Evolutionary conservation across 1,284 basidiomycete genomes (phyloP), one percentile per base, ranked within the genome.

Genomic region (Trametes polyzona): DNA sequence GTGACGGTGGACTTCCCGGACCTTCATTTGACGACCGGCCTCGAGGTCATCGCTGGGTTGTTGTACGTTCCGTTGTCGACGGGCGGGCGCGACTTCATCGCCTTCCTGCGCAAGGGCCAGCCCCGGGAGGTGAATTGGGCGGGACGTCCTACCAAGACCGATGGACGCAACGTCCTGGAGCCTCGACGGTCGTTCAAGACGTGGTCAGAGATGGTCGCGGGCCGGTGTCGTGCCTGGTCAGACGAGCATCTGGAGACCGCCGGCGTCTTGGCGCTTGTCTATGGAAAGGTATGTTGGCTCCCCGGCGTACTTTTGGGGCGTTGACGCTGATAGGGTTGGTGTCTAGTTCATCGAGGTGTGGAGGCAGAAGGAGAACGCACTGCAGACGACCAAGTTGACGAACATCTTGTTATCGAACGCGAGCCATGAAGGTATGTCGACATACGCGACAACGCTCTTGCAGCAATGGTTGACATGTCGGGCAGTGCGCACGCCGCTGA

Each of bases 241-340:
- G 92, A 95, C 58, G 92, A 95, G 67, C 92, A 95, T 70, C 73
- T 95, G 43, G 93, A 95, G 73, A 94, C 92, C 3, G 93, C 92
- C 0, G 87, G 88, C 37, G 90, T 95, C 4, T 77, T 95, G n/a
- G 88, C 92, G 16, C 74, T 95, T 23, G 90, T 95, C 10, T 92
- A 92, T 64, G 89, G 90, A 42, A 90, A 91, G 77, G 84, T 83
- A 24, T 3, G 53, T 55, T 21, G 29, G 14, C 5, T 10, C 27
- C 16, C 12, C 3, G 16, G 35, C 19, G n/a, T 35, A 21, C 32
- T 0, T 33, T 16, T 32, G 12, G 5, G 16, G 40, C 27, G 2
- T 27, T 26, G 51, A 32, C 39, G 21, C 24, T 46, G 11, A 37
- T 46, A 16, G 26, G 30, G n/a, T 11, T 37, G 0, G 1, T 4